Evolutionary conservation across 2,329 filamentous ascomycete species (phyloP).

Genomic region (Exophiala calicioides): DNA sequence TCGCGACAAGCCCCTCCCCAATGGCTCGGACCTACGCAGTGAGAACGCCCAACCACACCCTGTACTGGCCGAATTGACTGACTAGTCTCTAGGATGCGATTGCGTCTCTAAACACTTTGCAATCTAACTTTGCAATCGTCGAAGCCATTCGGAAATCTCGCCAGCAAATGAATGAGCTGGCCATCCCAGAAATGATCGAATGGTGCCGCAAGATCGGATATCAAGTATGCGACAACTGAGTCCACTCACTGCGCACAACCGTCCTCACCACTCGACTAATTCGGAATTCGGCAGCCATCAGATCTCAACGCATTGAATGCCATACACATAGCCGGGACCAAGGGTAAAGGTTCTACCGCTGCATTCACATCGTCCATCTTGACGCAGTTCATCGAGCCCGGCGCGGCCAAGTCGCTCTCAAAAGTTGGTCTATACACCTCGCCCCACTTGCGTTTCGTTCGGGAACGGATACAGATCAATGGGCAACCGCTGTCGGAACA

Average conservation of each 20-base stretch:
- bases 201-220: conserved; percentile 79
- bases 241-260: conserved; percentile 57
- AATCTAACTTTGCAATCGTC: conserved; percentile 76
- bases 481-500: conserved; percentile 68
- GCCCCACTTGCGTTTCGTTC: conserved; percentile 78
- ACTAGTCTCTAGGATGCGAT: conserved; percentile 64
- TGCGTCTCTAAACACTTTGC: conserved; percentile 70
- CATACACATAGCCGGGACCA: conserved; percentile 89
- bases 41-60: conserved; percentile 3
- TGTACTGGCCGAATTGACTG: conserved; percentile 1
- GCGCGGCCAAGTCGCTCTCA: conserved; percentile 38
- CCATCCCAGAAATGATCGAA: conserved; percentile 78
- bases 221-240: conserved; percentile 58
- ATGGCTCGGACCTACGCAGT: conserved; percentile 32
- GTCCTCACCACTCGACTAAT: conserved; percentile 6
- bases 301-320: conserved; percentile 59
- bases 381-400: conserved; percentile 55
- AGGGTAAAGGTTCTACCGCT: conserved; percentile 88
- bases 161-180: conserved; percentile 68
- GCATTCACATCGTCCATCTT: conserved; percentile 81
- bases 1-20: conserved; percentile 14
- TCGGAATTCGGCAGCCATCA: conserved; percentile 50
- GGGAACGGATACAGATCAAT: conserved; percentile 82
- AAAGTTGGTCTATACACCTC: conserved; percentile 81
- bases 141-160: conserved; percentile 77